Percentiles rank a stretch among this genome's conserved stretches.
Conservation (phyloP, 169 alveolate species). For the Plasmodium inui region DNA sequence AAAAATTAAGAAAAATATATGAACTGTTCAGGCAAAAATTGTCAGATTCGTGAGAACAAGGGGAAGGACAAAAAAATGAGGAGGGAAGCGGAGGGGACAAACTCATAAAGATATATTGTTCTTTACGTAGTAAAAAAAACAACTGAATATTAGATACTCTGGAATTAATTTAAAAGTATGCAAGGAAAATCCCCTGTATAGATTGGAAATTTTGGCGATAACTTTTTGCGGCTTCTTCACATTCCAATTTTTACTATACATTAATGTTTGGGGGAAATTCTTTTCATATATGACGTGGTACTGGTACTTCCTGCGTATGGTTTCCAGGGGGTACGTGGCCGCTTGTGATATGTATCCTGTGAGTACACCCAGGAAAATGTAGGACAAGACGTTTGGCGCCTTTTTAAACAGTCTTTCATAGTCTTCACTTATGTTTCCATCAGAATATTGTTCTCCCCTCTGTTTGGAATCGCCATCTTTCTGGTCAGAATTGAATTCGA, state of each 20-base stretch:
- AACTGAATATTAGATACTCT: slow-evolving; percentile 68
- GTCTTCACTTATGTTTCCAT: slow-evolving; percentile 22
- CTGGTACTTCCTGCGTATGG: slow-evolving; percentile 58
- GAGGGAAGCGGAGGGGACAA: neutral
- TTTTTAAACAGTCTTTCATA: slow-evolving; percentile 48
- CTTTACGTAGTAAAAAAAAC: slow-evolving; percentile 66
- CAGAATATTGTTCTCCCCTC: neutral
- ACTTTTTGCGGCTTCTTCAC: slow-evolving; percentile 13
- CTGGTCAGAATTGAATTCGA: slow-evolving; percentile 2
- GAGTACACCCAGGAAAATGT: slow-evolving; percentile 57
- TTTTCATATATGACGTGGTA: slow-evolving; percentile 51
- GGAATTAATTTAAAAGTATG: slow-evolving; percentile 69
- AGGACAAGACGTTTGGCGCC: slow-evolving; percentile 42
- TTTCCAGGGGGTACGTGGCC: slow-evolving; percentile 63
- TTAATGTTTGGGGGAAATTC: slow-evolving; percentile 22
- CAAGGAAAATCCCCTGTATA: slow-evolving; percentile 46
- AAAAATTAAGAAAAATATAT: neutral
- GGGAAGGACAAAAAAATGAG: neutral
- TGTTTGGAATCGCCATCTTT: neutral
- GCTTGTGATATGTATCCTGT: slow-evolving; percentile 68
- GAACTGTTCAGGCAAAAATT: neutral
- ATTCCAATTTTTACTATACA: neutral
- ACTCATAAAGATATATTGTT: slow-evolving; percentile 60
- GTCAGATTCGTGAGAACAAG: neutral
- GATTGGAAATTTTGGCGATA: slow-evolving; percentile 31